These are phyloP conservation scores for Hansfordia pulvinata DNA, from an alignment of 2,329 filamentous ascomycete species.

Conservation along the genomic window DNA sequence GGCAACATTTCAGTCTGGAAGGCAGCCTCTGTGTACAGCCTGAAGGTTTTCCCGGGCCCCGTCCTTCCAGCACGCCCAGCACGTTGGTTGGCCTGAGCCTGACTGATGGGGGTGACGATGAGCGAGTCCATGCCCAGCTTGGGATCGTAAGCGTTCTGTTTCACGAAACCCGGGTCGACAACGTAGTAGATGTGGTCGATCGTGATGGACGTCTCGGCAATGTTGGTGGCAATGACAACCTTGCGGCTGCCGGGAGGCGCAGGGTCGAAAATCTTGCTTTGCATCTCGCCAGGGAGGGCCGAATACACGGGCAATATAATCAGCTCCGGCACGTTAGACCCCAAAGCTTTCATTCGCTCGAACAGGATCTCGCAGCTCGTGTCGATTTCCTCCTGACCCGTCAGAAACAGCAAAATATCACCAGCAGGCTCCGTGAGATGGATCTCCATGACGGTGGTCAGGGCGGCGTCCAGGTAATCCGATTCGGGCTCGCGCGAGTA, in stretches of 20 bases:
- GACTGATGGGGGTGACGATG: conserved; percentile 89
- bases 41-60: conserved; percentile 90
- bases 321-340: conserved; percentile 79
- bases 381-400: conserved; percentile 96
- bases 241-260: conserved; percentile 77
- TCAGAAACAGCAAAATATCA: conserved; percentile 93
- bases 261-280: conserved; percentile 88
- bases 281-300: conserved; percentile 83
- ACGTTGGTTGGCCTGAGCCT: conserved; percentile 91
- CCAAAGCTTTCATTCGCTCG: conserved; percentile 92
- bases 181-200: conserved; percentile 98
- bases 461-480: conserved; percentile 84
- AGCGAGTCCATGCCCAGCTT: conserved; percentile 97
- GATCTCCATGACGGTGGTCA: conserved; percentile 98
- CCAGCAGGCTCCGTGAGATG: conserved; percentile 84
- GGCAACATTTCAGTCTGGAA: conserved; percentile 96
- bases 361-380: conserved; percentile 84
- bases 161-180: conserved; percentile 92
- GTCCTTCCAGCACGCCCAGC: conserved; percentile 88
- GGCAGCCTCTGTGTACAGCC: conserved; percentile 87
- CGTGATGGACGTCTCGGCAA: conserved; percentile 94
- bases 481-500: conserved; percentile 92
- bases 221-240: conserved; percentile 96
- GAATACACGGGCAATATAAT: conserved; percentile 95
- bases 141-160: conserved; percentile 93